A percentile compares a stretch with the other conserved stretches of the same genome.
These are phyloP conservation scores for Tylopilus sp. DNA, from an alignment of 768 basidiomycete genomes.

Conservation along the genomic window DNA sequence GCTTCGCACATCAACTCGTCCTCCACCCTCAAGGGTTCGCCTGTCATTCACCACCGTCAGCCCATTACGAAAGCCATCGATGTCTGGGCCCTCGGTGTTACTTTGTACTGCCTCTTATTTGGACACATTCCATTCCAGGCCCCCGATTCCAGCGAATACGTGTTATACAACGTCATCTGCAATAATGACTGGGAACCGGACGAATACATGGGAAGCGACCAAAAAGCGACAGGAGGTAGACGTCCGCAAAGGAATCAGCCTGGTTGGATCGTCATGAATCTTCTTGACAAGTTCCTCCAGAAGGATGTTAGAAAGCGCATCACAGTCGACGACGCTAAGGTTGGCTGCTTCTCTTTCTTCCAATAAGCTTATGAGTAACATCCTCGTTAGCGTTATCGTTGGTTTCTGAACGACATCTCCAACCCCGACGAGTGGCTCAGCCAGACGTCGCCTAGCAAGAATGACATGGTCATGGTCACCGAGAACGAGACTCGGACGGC, in stretches of 20 bases:
- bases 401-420: slow-evolving; percentile 66
- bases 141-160: slow-evolving; percentile 59
- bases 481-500: slow-evolving; percentile 76
- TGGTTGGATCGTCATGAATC: slow-evolving; percentile 59
- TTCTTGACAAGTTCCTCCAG: slow-evolving; percentile 75
- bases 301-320: slow-evolving; percentile 77
- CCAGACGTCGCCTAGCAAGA: slow-evolving; percentile 50
- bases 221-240: slow-evolving; percentile 60
- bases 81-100: slow-evolving; percentile 97
- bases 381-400: slow-evolving; percentile 47
- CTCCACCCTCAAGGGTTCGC: slow-evolving; percentile 27
- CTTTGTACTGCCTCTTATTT: slow-evolving; percentile 91
- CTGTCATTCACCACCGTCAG: slow-evolving; percentile 31
- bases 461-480: slow-evolving; percentile 56
- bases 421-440: slow-evolving; percentile 70
- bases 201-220: slow-evolving; percentile 69
- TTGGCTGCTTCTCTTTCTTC: slow-evolving; percentile 26
- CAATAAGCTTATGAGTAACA: slow-evolving; percentile 1
- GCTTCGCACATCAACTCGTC: slow-evolving; percentile 29
- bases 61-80: slow-evolving; percentile 92
- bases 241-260: slow-evolving; percentile 44
- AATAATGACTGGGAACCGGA: slow-evolving; percentile 69
- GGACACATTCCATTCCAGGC: slow-evolving; percentile 78
- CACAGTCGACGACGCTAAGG: slow-evolving; percentile 81
- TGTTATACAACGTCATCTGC: slow-evolving; percentile 77